Percentiles rank a stretch among this genome's conserved stretches.
phyloP scores from a whole-genome alignment of 257 asterid species.

The Solanum peruvianum region DNA sequence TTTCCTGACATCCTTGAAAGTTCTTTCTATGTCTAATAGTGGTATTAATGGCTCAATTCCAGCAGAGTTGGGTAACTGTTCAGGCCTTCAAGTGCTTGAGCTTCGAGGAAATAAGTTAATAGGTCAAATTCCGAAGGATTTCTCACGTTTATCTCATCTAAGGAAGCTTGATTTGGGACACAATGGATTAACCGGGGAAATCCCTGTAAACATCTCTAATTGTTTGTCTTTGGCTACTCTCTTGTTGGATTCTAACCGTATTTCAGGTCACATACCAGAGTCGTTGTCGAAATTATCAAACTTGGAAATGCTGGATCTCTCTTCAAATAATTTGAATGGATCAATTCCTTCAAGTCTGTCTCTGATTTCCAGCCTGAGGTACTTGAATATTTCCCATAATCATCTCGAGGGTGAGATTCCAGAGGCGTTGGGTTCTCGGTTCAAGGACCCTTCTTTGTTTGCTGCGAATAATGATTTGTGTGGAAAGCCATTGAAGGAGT shows the following conservation, averaged over 20 bases:
- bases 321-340: constrained; percentile 34
- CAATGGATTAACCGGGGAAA: constrained; percentile 43
- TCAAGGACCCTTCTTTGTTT: constrained; percentile 46
- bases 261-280: constrained; percentile 27
- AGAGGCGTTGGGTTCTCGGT: constrained; percentile 38
- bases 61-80: constrained; percentile 47
- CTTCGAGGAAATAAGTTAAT: constrained; percentile 37
- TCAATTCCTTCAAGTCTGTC: constrained; percentile 46
- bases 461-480: constrained; percentile 43
- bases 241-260: constrained; percentile 30
- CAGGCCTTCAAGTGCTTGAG: constrained; percentile 39
- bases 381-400: constrained; percentile 46
- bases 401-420: constrained; percentile 75
- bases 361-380: constrained; percentile 20
- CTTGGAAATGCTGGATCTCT: constrained; percentile 19
- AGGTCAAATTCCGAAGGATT: constrained; percentile 38
- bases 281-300: constrained; percentile 15
- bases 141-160: constrained; percentile 34
- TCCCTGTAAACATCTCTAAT: constrained; percentile 39
- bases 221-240: constrained; percentile 38
- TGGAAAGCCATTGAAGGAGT: constrained; percentile 47
- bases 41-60: constrained; percentile 46
- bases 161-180: constrained; percentile 45
- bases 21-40: constrained; percentile 46
- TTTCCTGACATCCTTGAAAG: constrained; percentile 44